Conservation (phyloP, 768 basidiomycete species). For the Baorangia bicolor region DNA sequence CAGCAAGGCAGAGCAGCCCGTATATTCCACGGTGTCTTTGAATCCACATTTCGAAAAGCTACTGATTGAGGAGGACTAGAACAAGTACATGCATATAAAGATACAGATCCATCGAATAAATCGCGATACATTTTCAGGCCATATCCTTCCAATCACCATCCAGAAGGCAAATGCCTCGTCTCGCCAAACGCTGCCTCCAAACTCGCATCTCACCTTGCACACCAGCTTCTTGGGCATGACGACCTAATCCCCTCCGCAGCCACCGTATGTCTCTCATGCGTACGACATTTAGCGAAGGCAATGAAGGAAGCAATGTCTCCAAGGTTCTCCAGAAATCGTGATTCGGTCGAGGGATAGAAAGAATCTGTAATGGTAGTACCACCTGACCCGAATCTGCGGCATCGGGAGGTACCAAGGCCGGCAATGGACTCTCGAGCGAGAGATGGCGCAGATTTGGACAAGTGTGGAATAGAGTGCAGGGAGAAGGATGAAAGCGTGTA, state of each 20-base stretch:
- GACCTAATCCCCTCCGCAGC: constrained; percentile 65
- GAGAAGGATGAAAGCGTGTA: constrained; percentile 54
- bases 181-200: constrained; percentile 63
- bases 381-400: constrained; percentile 31
- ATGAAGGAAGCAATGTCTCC: constrained; percentile 50
- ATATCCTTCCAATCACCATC: constrained; percentile 71
- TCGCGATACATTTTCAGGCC: constrained; percentile 10
- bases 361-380: constrained; percentile 47
- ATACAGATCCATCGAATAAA: constrained; percentile 11
- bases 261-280: constrained; percentile 70
- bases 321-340: constrained; percentile 55
- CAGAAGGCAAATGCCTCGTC: constrained; percentile 59
- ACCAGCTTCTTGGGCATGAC: constrained; percentile 66
- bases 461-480: constrained; percentile 43
- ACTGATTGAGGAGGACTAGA: constrained; percentile 5
- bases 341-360: constrained; percentile 76
- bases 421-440: constrained; percentile 70
- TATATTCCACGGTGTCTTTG: not conserved
- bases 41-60: not conserved
- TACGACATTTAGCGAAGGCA: constrained; percentile 58
- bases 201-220: constrained; percentile 79
- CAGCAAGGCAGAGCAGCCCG: not conserved
- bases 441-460: constrained; percentile 64
- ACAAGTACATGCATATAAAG: not conserved
- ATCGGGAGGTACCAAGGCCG: constrained; percentile 40